These are phyloP conservation scores for Aureobasidium sp. DNA, from an alignment of 2,329 filamentous ascomycete species.

Conservation along the genomic window DNA sequence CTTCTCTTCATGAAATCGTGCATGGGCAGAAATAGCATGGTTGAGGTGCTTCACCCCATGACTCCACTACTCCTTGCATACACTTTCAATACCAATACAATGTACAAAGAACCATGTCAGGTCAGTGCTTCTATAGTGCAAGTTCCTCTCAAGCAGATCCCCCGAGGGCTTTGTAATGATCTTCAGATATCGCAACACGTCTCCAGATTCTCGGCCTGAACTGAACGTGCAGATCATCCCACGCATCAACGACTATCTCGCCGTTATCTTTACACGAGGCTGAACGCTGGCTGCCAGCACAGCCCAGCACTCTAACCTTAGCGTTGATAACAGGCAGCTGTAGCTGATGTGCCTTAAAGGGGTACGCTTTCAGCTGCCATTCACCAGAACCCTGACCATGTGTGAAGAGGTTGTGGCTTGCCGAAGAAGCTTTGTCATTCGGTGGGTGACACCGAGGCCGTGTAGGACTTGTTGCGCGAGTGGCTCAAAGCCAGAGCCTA, in stretches of 20 bases:
- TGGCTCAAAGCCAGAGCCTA: neutral
- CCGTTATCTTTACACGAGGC: neutral
- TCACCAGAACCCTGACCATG: neutral
- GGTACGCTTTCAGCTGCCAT: neutral
- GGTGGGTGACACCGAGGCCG: too few relatives aligned
- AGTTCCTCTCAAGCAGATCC: neutral
- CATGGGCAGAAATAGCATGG: slow-evolving; percentile 2
- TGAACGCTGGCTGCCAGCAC: neutral
- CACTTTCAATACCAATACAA: slow-evolving; percentile 3
- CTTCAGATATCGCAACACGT: neutral
- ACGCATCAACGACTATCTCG: slow-evolving; percentile 10
- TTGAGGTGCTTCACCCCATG: neutral
- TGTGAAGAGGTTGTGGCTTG: neutral
- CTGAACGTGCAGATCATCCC: slow-evolving; percentile 7
- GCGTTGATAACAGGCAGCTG: neutral
- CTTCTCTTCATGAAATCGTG: slow-evolving; percentile 1
- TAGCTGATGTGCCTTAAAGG: neutral
- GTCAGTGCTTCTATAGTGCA: neutral
- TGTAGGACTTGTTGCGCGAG: neutral
- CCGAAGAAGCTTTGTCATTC: neutral
- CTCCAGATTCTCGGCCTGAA: neutral
- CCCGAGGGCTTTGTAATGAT: neutral
- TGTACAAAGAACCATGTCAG: neutral
- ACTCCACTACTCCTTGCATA: slow-evolving; percentile 4
- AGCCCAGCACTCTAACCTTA: neutral